Conservation (phyloP, 176 grass and related monocot genomes). For the Phoenix dactylifera region DNA sequence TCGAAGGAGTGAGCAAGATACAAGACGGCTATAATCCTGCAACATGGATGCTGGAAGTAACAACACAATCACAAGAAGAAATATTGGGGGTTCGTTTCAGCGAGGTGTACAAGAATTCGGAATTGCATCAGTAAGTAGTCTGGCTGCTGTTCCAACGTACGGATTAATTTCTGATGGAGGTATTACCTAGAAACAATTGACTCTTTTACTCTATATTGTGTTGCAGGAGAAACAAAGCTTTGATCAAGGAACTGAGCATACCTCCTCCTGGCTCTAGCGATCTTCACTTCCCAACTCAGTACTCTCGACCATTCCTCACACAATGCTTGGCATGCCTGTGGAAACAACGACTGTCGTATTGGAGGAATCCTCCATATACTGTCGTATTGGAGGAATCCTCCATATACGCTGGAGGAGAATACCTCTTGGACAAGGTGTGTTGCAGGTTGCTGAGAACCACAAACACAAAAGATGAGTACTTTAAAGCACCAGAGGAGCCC, state of each 20-base stretch:
- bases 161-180: too few relatives aligned
- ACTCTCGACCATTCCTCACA: slow-evolving; percentile 48
- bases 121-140: slow-evolving; percentile 39
- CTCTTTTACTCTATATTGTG: too few relatives aligned
- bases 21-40: slow-evolving; percentile 83
- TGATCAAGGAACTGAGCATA: slow-evolving; percentile 59
- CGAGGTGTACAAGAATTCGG: slow-evolving; percentile 62
- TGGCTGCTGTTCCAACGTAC: too few relatives aligned
- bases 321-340: slow-evolving; percentile 78
- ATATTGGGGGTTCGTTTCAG: slow-evolving; percentile 35
- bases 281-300: slow-evolving; percentile 59
- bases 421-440: too few relatives aligned
- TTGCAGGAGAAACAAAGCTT: slow-evolving; percentile 47
- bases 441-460: too few relatives aligned
- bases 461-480: too few relatives aligned
- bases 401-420: too few relatives aligned
- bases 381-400: too few relatives aligned
- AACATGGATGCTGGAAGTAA: slow-evolving; percentile 85
- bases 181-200: too few relatives aligned
- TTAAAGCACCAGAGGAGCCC: too few relatives aligned
- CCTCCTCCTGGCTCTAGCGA: slow-evolving; percentile 55
- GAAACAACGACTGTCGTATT: slow-evolving; percentile 81
- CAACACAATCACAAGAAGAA: slow-evolving; percentile 46
- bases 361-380: slow-evolving; percentile 92
- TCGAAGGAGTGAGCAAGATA: slow-evolving; percentile 57